Percentiles rank a stretch among this genome's conserved stretches.
Conservation (phyloP, 129 eudicot genomes). For the Helianthus annuus region DNA sequence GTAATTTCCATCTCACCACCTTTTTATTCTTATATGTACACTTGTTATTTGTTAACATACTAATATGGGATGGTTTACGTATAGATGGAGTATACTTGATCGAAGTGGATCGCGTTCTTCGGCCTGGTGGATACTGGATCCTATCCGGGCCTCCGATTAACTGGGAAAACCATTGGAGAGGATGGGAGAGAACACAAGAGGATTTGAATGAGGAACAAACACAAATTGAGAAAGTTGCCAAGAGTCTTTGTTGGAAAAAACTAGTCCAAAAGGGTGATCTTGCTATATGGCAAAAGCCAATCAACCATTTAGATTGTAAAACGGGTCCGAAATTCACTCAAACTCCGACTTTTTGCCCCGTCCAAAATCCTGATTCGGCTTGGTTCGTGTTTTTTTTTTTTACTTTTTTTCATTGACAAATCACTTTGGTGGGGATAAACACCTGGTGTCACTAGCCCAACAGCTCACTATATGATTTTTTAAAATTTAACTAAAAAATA, state of each 20-base stretch:
- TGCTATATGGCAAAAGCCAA: slow-evolving; percentile 89
- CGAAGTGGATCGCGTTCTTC: slow-evolving; percentile 85
- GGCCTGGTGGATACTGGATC: slow-evolving; percentile 98
- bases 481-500: not conserved
- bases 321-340: slow-evolving; percentile 31
- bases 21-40: not conserved
- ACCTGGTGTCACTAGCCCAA: too few species aligned
- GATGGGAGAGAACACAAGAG: slow-evolving; percentile 77
- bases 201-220: slow-evolving; percentile 86
- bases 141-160: slow-evolving; percentile 91
- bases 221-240: slow-evolving; percentile 74
- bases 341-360: slow-evolving; percentile 67
- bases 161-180: slow-evolving; percentile 77
- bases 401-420: not conserved
- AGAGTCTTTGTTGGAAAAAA: slow-evolving; percentile 91
- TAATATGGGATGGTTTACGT: not conserved
- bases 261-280: slow-evolving; percentile 74
- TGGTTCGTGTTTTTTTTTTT: slow-evolving; percentile 50
- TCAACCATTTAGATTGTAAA: slow-evolving; percentile 75
- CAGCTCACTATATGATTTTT: too few species aligned
- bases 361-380: slow-evolving; percentile 70
- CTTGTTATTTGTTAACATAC: not conserved
- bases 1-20: slow-evolving; percentile 32
- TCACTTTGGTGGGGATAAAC: too few species aligned
- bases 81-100: slow-evolving; percentile 80